Evolutionary conservation across 2,329 filamentous ascomycete species (phyloP).

Genomic region (Monosporascus cannonballus): DNA sequence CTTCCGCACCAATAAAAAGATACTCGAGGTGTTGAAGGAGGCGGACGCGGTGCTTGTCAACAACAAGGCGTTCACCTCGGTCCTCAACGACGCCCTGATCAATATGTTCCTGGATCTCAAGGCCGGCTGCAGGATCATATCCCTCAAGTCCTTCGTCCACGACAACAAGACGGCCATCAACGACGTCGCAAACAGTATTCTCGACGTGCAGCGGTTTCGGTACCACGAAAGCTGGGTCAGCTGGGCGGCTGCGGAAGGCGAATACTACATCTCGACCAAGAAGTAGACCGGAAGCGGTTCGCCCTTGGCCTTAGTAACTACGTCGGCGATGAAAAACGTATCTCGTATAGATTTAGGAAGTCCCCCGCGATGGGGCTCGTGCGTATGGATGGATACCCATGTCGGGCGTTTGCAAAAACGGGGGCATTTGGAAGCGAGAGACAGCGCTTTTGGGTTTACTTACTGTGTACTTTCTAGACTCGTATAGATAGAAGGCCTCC

Average conservation of each 20-base stretch:
- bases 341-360: conserved; percentile 1
- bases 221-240: conserved; percentile 73
- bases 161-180: conserved; percentile 71
- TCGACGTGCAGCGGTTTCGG: conserved; percentile 62
- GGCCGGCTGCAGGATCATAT: conserved; percentile 82
- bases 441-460: conserved; percentile 12
- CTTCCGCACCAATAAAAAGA: conserved; percentile 67
- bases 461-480: conserved; percentile 18
- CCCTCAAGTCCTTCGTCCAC: conserved; percentile 84
- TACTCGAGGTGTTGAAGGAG: conserved; percentile 67
- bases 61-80: conserved; percentile 90
- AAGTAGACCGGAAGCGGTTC: conserved; percentile 36
- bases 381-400: neutral
- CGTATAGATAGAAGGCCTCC: conserved; percentile 14
- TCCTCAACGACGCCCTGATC: conserved; percentile 77
- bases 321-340: neutral
- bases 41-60: conserved; percentile 97
- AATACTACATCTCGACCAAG: conserved; percentile 84
- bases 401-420: neutral
- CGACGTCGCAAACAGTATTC: conserved; percentile 70
- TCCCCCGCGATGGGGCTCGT: conserved; percentile 2
- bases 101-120: conserved; percentile 93
- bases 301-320: neutral
- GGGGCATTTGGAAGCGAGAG: neutral
- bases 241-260: conserved; percentile 80